These are phyloP conservation scores for Triticum turgidum DNA, from an alignment of 176 grass and related monocot genomes.

Conservation along the genomic window DNA sequence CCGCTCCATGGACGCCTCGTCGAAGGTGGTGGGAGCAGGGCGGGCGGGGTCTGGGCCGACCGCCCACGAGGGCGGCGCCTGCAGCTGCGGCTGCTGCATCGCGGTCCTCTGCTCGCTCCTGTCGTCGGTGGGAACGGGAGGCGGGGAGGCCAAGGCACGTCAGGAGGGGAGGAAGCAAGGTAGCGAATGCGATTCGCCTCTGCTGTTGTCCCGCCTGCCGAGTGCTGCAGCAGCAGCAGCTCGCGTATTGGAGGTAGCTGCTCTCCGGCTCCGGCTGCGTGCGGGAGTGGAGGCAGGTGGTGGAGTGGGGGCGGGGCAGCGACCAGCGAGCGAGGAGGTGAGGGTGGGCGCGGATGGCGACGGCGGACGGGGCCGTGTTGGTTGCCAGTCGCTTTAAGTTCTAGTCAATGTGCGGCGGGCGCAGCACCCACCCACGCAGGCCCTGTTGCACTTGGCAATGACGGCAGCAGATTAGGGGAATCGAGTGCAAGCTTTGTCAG, in stretches of 20 bases:
- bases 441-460: background rate
- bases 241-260: background rate
- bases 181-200: conserved; percentile 31
- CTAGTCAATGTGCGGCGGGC: conserved; percentile 13
- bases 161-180: conserved; percentile 51
- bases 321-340: conserved; percentile 6
- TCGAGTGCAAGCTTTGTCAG: conserved; percentile 24
- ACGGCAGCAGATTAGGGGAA: background rate
- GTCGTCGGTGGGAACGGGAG: background rate
- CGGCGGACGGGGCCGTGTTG: conserved; percentile 47
- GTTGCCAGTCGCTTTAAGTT: conserved; percentile 12
- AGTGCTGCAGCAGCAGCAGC: background rate
- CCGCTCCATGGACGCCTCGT: conserved; percentile 94
- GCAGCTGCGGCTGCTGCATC: conserved; percentile 38
- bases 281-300: background rate
- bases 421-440: background rate
- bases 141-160: conserved; percentile 34
- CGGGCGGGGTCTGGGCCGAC: conserved; percentile 18
- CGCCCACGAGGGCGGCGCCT: conserved; percentile 44
- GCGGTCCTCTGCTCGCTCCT: conserved; percentile 8
- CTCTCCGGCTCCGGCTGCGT: background rate
- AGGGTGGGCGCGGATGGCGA: conserved; percentile 39
- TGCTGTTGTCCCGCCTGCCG: background rate
- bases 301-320: conserved; percentile 20
- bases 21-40: conserved; percentile 56